Conservation (phyloP, 1,284 basidiomycete species). For the Cerioporus squamosus region DNA sequence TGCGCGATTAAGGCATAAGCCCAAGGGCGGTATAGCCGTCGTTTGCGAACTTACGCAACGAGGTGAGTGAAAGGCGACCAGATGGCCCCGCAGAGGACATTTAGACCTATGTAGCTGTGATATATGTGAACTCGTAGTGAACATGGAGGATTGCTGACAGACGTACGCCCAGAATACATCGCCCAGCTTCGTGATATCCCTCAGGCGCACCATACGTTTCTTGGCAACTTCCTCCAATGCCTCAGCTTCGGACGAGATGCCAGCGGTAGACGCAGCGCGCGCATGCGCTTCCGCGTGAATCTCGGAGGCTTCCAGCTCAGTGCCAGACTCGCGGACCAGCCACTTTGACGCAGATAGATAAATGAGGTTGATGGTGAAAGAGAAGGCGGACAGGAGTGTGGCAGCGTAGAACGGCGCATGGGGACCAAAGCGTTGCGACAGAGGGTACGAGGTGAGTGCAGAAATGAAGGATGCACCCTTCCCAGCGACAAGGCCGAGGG, state of each 20-base stretch:
- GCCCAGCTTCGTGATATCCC: conserved; percentile 66
- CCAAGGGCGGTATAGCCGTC: background rate
- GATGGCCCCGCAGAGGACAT: conserved; percentile 76
- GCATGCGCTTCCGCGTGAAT: conserved; percentile 52
- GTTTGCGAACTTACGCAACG: conserved; percentile 56
- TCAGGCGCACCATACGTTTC: conserved; percentile 63
- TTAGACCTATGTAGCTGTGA: conserved; percentile 68
- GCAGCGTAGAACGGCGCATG: conserved; percentile 79
- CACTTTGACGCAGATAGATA: conserved; percentile 69
- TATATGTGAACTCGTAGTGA: conserved; percentile 1
- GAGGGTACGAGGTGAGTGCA: conserved; percentile 75
- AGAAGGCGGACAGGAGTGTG: conserved; percentile 62
- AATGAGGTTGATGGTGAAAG: conserved; percentile 68
- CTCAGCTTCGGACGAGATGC: conserved; percentile 56
- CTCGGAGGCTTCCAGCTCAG: conserved; percentile 68
- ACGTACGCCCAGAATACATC: conserved; percentile 83
- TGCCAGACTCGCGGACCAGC: conserved; percentile 60
- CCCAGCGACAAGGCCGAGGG: conserved; percentile 77
- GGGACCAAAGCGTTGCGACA: conserved; percentile 69
- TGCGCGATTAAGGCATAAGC: conserved; percentile 29
- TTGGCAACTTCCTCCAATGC: conserved; percentile 68
- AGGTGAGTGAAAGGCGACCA: conserved; percentile 84
- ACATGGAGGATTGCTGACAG: background rate
- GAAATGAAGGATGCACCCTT: conserved; percentile 78
- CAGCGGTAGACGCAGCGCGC: conserved; percentile 37